These are phyloP conservation scores for Raphanus raphanistrum DNA, from an alignment of 345 rosid species.

Conservation along the genomic window DNA sequence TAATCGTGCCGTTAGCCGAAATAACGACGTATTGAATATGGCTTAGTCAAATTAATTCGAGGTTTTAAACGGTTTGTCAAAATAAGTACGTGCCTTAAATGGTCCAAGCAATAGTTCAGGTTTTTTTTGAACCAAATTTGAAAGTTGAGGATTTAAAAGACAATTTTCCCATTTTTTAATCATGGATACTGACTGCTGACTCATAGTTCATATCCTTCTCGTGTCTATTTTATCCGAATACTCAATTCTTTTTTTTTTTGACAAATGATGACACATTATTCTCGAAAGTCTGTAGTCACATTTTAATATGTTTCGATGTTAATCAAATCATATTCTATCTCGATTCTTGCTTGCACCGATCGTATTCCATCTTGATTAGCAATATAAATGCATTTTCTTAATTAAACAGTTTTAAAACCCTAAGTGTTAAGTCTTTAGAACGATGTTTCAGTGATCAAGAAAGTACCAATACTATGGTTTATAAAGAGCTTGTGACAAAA, in stretches of 20 bases:
- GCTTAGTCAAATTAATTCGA: too few relatives aligned
- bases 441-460: neutral
- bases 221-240: slow-evolving; percentile 3
- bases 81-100: too few relatives aligned
- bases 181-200: slow-evolving; percentile 41
- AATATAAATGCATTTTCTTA: neutral
- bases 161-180: too few relatives aligned
- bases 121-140: too few relatives aligned
- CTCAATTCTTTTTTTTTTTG: neutral
- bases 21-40: too few relatives aligned
- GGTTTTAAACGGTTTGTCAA: too few relatives aligned
- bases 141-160: too few relatives aligned
- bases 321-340: slow-evolving; percentile 19
- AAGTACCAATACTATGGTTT: neutral
- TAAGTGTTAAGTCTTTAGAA: slow-evolving; percentile 3
- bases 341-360: neutral
- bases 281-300: neutral
- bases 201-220: slow-evolving; percentile 43
- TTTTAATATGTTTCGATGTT: neutral
- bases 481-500: too few relatives aligned
- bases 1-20: too few relatives aligned
- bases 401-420: neutral
- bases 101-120: too few relatives aligned
- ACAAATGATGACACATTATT: neutral
- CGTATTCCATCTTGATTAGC: slow-evolving; percentile 5